phyloP scores from a whole-genome alignment of 345 rosid genomes.

The Acer yangbiense region DNA sequence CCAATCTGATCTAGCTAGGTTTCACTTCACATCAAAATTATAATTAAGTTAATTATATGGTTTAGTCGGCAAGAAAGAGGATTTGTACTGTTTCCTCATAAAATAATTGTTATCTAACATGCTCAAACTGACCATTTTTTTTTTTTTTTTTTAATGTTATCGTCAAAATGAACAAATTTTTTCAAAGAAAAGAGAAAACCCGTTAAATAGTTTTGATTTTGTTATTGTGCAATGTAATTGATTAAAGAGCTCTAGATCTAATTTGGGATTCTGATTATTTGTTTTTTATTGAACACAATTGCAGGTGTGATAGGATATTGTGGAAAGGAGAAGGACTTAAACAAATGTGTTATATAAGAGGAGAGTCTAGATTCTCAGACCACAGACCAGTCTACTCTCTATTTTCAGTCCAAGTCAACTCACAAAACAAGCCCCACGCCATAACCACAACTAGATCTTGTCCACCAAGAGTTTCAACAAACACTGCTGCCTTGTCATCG shows the following conservation, averaged over 20 bases:
- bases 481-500: constrained; percentile 39
- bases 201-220: too few relatives aligned
- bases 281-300: background rate
- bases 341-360: constrained; percentile 72
- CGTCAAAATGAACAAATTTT: too few relatives aligned
- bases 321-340: constrained; percentile 90
- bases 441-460: constrained; percentile 21
- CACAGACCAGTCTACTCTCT: constrained; percentile 89
- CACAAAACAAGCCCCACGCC: constrained; percentile 23
- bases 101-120: background rate
- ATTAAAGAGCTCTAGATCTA: too few relatives aligned
- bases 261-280: too few relatives aligned
- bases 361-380: constrained; percentile 94
- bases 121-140: constrained; percentile 6
- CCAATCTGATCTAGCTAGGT: background rate
- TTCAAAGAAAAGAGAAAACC: too few relatives aligned
- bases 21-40: background rate
- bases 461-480: constrained; percentile 39
- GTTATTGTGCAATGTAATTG: too few relatives aligned
- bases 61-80: constrained; percentile 8
- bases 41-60: background rate
- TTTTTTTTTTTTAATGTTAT: background rate
- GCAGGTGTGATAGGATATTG: constrained; percentile 91
- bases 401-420: constrained; percentile 60
- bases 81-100: background rate